phyloP scores from a whole-genome alignment of 2,329 filamentous ascomycete genomes.

The Venturia effusa region DNA sequence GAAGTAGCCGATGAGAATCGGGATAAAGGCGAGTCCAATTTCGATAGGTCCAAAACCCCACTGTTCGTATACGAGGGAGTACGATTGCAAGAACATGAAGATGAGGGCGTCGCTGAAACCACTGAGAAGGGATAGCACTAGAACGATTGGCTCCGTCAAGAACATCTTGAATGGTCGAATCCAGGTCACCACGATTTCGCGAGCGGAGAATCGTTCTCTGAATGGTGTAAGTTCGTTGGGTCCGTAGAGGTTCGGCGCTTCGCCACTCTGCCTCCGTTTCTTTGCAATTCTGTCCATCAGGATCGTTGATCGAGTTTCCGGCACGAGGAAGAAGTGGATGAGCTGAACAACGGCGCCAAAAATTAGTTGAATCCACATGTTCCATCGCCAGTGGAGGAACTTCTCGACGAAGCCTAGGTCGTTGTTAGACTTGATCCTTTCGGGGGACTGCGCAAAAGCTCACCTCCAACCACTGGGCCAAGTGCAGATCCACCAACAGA shows the following conservation, averaged over 20 bases:
- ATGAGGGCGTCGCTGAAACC: conserved; percentile 69
- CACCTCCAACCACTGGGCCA: conserved; percentile 57
- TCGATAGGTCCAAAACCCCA: conserved; percentile 51
- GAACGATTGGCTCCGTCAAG: conserved; percentile 63
- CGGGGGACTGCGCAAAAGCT: neutral
- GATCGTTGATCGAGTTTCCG: conserved; percentile 66
- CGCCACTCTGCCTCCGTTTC: conserved; percentile 53
- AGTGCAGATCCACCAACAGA: conserved; percentile 69
- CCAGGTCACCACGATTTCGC: conserved; percentile 38
- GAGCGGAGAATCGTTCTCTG: conserved; percentile 27
- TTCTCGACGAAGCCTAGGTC: conserved; percentile 53
- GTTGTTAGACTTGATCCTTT: neutral
- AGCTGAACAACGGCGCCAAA: conserved; percentile 62
- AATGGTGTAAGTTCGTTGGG: conserved; percentile 53
- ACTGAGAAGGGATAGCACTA: conserved; percentile 58
- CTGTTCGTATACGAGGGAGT: conserved; percentile 55
- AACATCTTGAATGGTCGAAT: conserved; percentile 64
- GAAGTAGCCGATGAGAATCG: conserved; percentile 58
- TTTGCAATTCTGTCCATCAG: conserved; percentile 74
- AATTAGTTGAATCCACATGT: conserved; percentile 79
- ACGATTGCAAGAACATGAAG: conserved; percentile 69
- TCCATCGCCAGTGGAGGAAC: conserved; percentile 51
- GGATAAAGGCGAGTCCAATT: conserved; percentile 53
- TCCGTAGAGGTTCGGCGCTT: conserved; percentile 55
- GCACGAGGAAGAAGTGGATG: conserved; percentile 58